A percentile compares a stretch with the other conserved stretches of the same genome.
Evolutionary conservation across 192 early-diverging fungal species (phyloP).

Genomic region (Coemansia sp.): DNA sequence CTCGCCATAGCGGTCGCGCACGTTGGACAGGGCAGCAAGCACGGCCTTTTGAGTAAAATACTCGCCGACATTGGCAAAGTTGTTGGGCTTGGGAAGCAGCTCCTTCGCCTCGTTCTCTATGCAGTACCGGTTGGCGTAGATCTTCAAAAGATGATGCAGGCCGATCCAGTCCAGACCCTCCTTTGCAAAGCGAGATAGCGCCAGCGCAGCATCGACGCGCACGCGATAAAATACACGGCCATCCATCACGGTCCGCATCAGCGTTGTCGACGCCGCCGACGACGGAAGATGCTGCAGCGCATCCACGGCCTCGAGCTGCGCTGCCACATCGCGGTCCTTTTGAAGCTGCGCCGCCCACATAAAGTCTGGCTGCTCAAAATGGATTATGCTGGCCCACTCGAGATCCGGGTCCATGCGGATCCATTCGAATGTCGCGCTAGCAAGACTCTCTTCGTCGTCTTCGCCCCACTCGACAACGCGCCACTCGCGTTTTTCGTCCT

Average conservation of each 20-base stretch:
- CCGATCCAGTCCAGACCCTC: conserved; percentile 63
- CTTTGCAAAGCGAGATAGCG: conserved; percentile 62
- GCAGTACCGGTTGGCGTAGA: conserved; percentile 74
- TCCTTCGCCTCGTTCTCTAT: conserved; percentile 23
- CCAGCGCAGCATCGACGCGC: conserved; percentile 73
- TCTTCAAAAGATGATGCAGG: conserved; percentile 67
- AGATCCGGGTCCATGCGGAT: conserved; percentile 92
- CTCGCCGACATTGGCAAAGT: conserved; percentile 81
- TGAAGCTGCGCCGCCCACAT: conserved; percentile 95
- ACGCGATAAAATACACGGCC: conserved; percentile 80
- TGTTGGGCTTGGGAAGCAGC: conserved; percentile 76
- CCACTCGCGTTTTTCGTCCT: conserved; percentile 66
- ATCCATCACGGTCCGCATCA: conserved; percentile 76
- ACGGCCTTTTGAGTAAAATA: conserved; percentile 90
- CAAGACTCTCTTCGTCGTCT: conserved; percentile 67
- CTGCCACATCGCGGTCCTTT: conserved; percentile 86
- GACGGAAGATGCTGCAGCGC: conserved; percentile 63
- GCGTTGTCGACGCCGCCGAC: conserved; percentile 65
- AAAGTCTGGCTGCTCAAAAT: conserved; percentile 84
- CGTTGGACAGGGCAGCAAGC: conserved; percentile 67
- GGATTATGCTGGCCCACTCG: conserved; percentile 87
- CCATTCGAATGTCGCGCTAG: conserved; percentile 82
- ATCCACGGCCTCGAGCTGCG: conserved; percentile 84
- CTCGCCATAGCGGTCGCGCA: conserved; percentile 62
- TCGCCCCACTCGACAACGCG: conserved; percentile 75